Evolutionary conservation across 176 grass and related monocot species (phyloP).

Genomic region (Lolium rigidum): DNA sequence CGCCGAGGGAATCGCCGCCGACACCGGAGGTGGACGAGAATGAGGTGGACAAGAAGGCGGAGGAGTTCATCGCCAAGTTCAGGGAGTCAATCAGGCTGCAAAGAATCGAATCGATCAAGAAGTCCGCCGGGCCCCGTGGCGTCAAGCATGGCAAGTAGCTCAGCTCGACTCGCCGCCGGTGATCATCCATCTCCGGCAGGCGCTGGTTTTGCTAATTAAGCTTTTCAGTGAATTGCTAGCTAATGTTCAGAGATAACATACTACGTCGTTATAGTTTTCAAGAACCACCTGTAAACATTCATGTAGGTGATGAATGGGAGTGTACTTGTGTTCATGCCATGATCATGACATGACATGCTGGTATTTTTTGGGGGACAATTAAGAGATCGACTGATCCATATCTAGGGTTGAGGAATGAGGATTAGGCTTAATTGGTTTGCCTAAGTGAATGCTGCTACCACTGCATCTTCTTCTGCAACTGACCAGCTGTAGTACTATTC

Average conservation of each 20-base stretch:
- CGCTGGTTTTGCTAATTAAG: conserved; percentile 12
- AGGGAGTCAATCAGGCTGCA: conserved; percentile 93
- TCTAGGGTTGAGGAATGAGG: conserved; percentile 15
- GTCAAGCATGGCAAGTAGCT: conserved; percentile 57
- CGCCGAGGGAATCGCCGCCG: conserved; percentile 42
- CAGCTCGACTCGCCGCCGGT: conserved; percentile 16
- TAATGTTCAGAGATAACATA: conserved; percentile 32
- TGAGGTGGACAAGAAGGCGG: conserved; percentile 97
- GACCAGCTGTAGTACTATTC: background rate
- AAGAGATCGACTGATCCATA: conserved; percentile 24
- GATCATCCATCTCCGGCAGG: background rate
- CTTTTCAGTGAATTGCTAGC: conserved; percentile 10
- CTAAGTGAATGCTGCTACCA: conserved; percentile 12
- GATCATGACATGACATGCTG: conserved; percentile 1
- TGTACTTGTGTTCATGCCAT: conserved; percentile 12
- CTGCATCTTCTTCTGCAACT: background rate
- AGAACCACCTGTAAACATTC: conserved; percentile 60
- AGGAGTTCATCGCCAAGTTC: conserved; percentile 89
- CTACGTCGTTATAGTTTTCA: conserved; percentile 25
- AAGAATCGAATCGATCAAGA: conserved; percentile 90
- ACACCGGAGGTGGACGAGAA: conserved; percentile 63
- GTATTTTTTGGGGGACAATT: background rate
- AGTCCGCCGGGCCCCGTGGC: conserved; percentile 61
- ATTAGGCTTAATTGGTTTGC: conserved; percentile 19
- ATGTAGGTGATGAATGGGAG: conserved; percentile 44